These are phyloP conservation scores for Haplographium delicatum DNA, from an alignment of 495 filamentous ascomycete species.

Conservation along the genomic window DNA sequence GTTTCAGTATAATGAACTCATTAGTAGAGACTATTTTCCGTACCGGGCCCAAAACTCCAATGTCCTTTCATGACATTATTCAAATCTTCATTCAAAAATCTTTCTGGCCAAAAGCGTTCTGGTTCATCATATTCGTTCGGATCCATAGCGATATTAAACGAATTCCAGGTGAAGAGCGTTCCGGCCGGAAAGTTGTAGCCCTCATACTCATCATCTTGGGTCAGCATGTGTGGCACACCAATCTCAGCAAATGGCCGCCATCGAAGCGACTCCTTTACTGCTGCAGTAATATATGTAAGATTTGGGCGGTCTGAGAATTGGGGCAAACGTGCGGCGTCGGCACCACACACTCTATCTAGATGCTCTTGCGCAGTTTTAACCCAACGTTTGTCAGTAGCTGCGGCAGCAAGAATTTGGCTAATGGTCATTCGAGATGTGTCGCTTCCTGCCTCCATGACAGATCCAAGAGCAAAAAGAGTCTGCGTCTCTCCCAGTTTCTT, in stretches of 20 bases:
- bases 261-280: conserved; percentile 11
- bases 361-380: conserved; percentile 30
- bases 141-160: conserved; percentile 26
- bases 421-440: conserved; percentile 39
- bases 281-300: conserved; percentile 13
- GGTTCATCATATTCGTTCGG: conserved; percentile 28
- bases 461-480: conserved; percentile 32
- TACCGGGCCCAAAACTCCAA: conserved; percentile 35
- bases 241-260: conserved; percentile 14
- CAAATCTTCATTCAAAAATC: conserved; percentile 40
- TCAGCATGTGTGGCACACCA: conserved; percentile 21
- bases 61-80: conserved; percentile 31
- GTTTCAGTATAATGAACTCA: background rate
- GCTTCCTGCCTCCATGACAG: conserved; percentile 38
- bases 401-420: conserved; percentile 35
- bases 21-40: background rate
- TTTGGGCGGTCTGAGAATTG: conserved; percentile 23
- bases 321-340: conserved; percentile 31
- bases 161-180: conserved; percentile 34
- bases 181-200: conserved; percentile 45
- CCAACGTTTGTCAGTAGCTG: conserved; percentile 28
- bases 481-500: conserved; percentile 31
- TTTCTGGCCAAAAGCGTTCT: conserved; percentile 38
- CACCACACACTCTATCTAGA: conserved; percentile 36
- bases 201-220: conserved; percentile 43